Base-by-base conservation (phyloP, 1,284 basidiomycete genomes). In the Sporisorium sorghi region DNA sequence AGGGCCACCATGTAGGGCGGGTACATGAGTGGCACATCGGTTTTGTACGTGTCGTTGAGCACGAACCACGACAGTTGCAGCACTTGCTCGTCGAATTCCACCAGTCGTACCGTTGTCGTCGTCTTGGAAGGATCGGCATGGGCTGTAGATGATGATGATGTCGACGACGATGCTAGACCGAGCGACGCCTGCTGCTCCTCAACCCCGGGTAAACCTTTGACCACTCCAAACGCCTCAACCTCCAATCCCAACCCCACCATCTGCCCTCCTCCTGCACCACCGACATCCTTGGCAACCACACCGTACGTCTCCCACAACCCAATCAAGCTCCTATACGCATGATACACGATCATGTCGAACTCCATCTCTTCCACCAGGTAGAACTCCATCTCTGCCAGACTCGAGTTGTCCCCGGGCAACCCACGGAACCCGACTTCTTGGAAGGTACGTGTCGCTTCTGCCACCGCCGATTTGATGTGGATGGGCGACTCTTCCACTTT, bases 301-400 rank as follows among this genome's bases (percentile, higher is more conserved):
- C 73, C 76, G 26, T 58, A 55, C n/a, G 32, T n/a, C 21, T 89
- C 90, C 74, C 90, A 92, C 14, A 97, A 87, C 5, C 91, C 88
- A 47, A 92, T 86, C 33, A 98, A 88, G 0, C 92, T 92, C 46
- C 93, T 90, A 85, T 98, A 99, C 0, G 96, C 94, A 84, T 98
- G 96, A 84, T 94, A 97, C 8, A 98, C 88, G 52, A 92, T 89
- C 42, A 99, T 87, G 85, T 98, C 94, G 81, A 96, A 98, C 85
- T 97, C 94, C 42, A 99, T 89, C 84, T 99, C 96, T 80, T 94
- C 93, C 21, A 99, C 90, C 14, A 99, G 89, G 85, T 97, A 98
- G 86, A 98, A 98, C 85, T 98, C 96, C 95, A 97, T 97, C 85
- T 98, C 95, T 5, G 95, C 96, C 6, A 99, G 87, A n/a, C 91